These are phyloP conservation scores for Gossypium ekmanianum DNA, from an alignment of 345 rosid genomes.

Conservation along the genomic window DNA sequence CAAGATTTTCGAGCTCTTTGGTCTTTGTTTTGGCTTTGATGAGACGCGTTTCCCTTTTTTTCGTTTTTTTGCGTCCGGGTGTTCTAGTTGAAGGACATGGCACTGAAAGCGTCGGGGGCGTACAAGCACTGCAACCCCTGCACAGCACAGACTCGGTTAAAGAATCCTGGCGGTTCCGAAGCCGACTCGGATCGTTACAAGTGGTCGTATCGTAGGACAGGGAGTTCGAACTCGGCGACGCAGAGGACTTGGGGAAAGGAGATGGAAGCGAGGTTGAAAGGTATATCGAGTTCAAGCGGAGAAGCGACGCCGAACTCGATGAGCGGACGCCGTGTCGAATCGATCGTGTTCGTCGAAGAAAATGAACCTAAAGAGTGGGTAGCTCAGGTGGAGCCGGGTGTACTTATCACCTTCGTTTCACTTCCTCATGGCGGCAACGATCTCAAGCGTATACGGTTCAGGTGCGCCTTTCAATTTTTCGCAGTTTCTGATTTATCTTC, in stretches of 20 bases:
- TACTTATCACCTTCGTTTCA: constrained; percentile 84
- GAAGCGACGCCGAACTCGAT: constrained; percentile 68
- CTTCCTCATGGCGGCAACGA: constrained; percentile 95
- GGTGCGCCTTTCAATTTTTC: constrained; percentile 36
- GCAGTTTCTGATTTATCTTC: constrained; percentile 24
- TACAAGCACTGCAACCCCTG: constrained; percentile 82
- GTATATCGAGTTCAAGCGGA: constrained; percentile 54
- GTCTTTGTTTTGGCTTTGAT: neutral
- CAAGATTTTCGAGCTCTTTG: neutral
- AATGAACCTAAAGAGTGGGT: constrained; percentile 92
- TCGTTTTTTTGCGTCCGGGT: constrained; percentile 1
- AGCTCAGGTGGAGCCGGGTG: constrained; percentile 97
- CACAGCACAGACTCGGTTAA: constrained; percentile 52
- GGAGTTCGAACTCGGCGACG: constrained; percentile 67
- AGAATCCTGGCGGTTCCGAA: constrained; percentile 48
- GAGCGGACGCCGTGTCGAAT: constrained; percentile 60
- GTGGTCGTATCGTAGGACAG: constrained; percentile 66
- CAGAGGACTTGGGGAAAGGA: constrained; percentile 74
- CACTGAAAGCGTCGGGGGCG: constrained; percentile 84
- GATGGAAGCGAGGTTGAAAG: constrained; percentile 78
- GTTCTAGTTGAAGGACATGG: constrained; percentile 89
- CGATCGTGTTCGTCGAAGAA: constrained; percentile 76
- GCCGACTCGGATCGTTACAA: constrained; percentile 67
- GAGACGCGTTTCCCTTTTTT: neutral
- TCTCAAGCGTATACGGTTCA: constrained; percentile 88